Conservation (phyloP, 2,329 filamentous ascomycete species). For the Trichoderma cornu-damae region DNA sequence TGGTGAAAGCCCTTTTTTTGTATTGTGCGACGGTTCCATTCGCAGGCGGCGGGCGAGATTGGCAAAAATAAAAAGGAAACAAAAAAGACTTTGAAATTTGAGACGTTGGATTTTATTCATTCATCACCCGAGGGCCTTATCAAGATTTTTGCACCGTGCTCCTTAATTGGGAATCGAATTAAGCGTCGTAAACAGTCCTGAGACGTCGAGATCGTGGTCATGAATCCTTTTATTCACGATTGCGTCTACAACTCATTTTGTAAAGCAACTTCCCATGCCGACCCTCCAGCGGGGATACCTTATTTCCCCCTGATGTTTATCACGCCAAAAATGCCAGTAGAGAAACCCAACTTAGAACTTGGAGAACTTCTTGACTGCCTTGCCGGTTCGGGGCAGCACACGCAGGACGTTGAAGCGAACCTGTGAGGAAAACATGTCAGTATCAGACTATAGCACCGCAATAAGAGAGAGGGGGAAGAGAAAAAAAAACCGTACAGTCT, state of each 20-base stretch:
- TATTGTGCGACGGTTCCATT: neutral
- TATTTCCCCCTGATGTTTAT: constrained; percentile 41
- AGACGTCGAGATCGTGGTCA: constrained; percentile 32
- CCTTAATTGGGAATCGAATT: constrained; percentile 19
- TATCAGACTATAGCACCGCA: neutral
- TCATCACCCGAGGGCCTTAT: constrained; percentile 11
- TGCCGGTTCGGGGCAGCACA: constrained; percentile 94
- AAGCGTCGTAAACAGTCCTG: constrained; percentile 16
- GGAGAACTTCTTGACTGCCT: constrained; percentile 94
- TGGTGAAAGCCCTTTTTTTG: neutral
- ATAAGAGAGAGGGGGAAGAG: too few relatives aligned
- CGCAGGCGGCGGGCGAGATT: neutral
- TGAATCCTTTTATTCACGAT: constrained; percentile 41
- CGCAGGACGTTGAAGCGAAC: constrained; percentile 99
- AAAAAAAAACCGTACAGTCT: constrained; percentile 74
- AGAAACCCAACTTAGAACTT: constrained; percentile 78
- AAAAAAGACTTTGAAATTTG: neutral
- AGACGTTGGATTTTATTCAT: constrained; percentile 13
- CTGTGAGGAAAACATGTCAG: constrained; percentile 42
- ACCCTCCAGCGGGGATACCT: constrained; percentile 36
- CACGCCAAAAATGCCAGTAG: constrained; percentile 53
- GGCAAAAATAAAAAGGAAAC: too few relatives aligned
- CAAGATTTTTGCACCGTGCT: constrained; percentile 13
- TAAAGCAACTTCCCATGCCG: constrained; percentile 40
- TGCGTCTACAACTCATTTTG: constrained; percentile 43